Percentiles rank a stretch among this genome's conserved stretches.
phyloP scores from a whole-genome alignment of 2,329 filamentous ascomycete genomes.

The Cladobotryum mycophilum region DNA sequence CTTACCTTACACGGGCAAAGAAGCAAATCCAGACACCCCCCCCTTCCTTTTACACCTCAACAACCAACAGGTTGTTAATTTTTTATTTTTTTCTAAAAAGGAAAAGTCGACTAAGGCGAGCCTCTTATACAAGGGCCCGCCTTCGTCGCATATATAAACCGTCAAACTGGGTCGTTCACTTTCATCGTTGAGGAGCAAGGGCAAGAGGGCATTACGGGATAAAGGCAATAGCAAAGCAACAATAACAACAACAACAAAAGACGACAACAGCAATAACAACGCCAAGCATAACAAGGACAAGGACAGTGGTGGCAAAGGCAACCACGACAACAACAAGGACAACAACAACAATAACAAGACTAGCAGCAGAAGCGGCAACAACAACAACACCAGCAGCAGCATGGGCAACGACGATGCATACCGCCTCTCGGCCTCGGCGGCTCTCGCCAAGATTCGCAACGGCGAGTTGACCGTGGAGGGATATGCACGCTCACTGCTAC shows the following conservation, averaged over 20 bases:
- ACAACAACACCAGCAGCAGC: not conserved
- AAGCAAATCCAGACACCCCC: too few species aligned
- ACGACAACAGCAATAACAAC: too few species aligned
- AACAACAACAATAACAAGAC: not conserved
- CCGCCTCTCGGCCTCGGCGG: slow-evolving; percentile 12
- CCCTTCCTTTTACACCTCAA: too few species aligned
- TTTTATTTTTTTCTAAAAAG: not conserved
- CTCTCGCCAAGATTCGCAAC: slow-evolving; percentile 8
- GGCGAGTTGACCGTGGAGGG: slow-evolving; percentile 35
- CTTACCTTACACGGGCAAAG: too few species aligned
- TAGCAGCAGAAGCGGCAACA: not conserved
- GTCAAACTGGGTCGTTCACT: slow-evolving; percentile 5
- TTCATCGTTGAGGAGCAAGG: not conserved
- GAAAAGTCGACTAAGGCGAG: not conserved
- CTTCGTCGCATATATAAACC: not conserved
- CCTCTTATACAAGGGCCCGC: slow-evolving; percentile 2
- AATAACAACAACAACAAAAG: too few species aligned
- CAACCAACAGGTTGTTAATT: too few species aligned
- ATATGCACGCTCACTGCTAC: slow-evolving; percentile 42
- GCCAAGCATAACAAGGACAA: not conserved
- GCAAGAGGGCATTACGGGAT: not conserved
- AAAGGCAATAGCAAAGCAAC: too few species aligned
- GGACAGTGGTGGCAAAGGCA: not conserved
- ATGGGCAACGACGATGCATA: slow-evolving; percentile 11
- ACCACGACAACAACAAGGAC: not conserved